Base-by-base conservation (phyloP, 192 early-diverging fungal species). In the Spizellomyces punctatus region DNA sequence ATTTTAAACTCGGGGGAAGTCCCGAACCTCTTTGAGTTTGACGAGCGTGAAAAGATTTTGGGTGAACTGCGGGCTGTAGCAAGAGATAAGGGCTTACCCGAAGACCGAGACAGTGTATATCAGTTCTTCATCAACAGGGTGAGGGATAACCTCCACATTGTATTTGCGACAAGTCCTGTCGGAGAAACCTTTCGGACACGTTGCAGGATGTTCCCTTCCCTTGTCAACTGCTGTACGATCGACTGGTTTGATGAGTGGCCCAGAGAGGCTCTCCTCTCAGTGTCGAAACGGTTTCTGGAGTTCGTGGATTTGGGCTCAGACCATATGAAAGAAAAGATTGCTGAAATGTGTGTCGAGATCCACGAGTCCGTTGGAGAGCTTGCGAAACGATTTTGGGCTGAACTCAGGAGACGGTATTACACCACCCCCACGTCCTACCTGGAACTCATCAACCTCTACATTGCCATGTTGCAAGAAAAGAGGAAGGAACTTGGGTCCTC, bases 181-280 rank as follows among this genome's bases (percentile, higher is more conserved):
- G 86, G 86, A 3, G 86, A 88, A 36, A 82, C 82, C 6, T 88
- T 88, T 66, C 58, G 86, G 41, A 85, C 80, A 36, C 69, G 86
- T 14, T 88, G 86, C 66, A 48, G 86, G 46, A 88, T 88, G 86
- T 88, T 88, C 58, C 86, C 86, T 5, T 83, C 81, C 5, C 70
- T 88, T 0, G 86, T 88, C 14, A 88, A 88, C 64, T 85, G 86
- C 75, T 87, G 83, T 67, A 86, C 86, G 9, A 88, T 88, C 43
- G 86, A 85, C 69, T 88, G 86, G 86, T 88, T 88, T 56, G 86
- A 88, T 64, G 86, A 85, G 71, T 88, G 86, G 86, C 86, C 86
- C 36, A 72, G 65, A 22, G 86, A 88, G 44, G 86, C 86, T 6
- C 74, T 88, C 54, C 66, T 86, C 6, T 85, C 86, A 5, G 86